Conservation (phyloP, 805 yeast genomes). For the Candida verbasci region DNA sequence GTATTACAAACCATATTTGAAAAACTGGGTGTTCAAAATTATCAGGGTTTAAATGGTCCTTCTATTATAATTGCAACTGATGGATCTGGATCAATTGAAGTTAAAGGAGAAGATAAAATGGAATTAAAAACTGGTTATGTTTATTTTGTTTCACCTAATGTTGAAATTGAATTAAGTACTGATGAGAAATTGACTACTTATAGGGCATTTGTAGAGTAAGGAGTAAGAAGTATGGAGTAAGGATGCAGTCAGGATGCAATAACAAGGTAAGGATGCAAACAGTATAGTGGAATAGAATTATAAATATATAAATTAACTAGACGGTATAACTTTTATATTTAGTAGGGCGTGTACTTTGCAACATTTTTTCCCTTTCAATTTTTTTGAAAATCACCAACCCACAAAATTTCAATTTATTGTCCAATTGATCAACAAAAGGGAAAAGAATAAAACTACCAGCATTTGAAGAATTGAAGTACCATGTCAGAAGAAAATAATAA, state of each 20-base stretch:
- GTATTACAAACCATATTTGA: slow-evolving; percentile 79
- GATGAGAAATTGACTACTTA: slow-evolving; percentile 62
- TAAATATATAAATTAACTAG: not conserved
- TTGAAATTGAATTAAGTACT: slow-evolving; percentile 57
- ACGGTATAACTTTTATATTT: not conserved
- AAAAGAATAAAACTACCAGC: no score
- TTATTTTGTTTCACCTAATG: slow-evolving; percentile 78
- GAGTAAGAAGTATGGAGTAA: no score
- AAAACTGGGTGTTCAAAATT: slow-evolving; percentile 43
- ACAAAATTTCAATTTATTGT: slow-evolving; percentile 1
- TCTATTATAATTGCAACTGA: slow-evolving; percentile 79
- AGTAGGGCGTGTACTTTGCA: not conserved
- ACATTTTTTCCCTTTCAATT: not conserved
- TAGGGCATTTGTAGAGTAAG: slow-evolving; percentile 91
- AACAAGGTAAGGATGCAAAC: no score
- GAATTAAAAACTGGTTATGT: slow-evolving; percentile 67
- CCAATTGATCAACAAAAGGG: not conserved
- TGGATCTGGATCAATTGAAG: slow-evolving; percentile 61
- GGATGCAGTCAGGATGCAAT: no score
- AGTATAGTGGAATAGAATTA: no score
- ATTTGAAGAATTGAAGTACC: no score
- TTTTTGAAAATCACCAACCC: not conserved
- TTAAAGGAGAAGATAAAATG: slow-evolving; percentile 31
- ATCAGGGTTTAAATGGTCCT: slow-evolving; percentile 75
- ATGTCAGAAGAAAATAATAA: slow-evolving; percentile 7